These are phyloP conservation scores for Globisporangium ultimum DNA, from an alignment of 352 stramenopile genomes.

Conservation along the genomic window DNA sequence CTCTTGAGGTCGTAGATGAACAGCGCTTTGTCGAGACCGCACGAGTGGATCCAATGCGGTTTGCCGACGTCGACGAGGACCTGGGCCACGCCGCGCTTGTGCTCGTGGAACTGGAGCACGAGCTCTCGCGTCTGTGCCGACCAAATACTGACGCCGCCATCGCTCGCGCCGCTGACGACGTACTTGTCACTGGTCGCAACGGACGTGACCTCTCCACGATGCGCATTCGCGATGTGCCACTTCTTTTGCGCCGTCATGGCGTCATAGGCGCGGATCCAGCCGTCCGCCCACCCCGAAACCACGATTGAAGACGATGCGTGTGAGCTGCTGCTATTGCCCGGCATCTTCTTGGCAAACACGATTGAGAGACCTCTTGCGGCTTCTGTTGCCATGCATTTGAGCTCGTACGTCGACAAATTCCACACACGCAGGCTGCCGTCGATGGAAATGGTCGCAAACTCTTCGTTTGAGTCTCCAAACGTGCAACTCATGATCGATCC, in stretches of 20 bases:
- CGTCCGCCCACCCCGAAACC: conserved; percentile 71
- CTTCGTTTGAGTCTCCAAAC: conserved; percentile 55
- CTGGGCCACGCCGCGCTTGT: conserved; percentile 77
- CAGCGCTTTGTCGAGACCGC: conserved; percentile 77
- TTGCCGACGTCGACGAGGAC: conserved; percentile 77
- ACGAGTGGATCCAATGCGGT: conserved; percentile 86
- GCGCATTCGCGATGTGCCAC: conserved; percentile 87
- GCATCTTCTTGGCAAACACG: conserved; percentile 28
- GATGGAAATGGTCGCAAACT: conserved; percentile 67
- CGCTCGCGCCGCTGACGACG: conserved; percentile 75
- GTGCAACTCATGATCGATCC: conserved; percentile 56
- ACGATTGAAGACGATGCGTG: conserved; percentile 33
- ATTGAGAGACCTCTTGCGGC: conserved; percentile 47
- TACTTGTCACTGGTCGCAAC: conserved; percentile 62
- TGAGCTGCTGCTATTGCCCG: too few species aligned
- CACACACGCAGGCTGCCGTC: conserved; percentile 71
- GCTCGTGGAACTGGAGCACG: conserved; percentile 89
- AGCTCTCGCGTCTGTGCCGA: conserved; percentile 78
- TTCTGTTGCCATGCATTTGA: conserved; percentile 67
- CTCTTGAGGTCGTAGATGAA: conserved; percentile 92
- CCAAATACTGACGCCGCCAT: conserved; percentile 90
- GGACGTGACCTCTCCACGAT: conserved; percentile 80
- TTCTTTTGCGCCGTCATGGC: conserved; percentile 39
- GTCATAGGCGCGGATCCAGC: conserved; percentile 70
- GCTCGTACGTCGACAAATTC: conserved; percentile 62